Evolutionary conservation across 495 filamentous ascomycete genomes (phyloP), one percentile per base, ranked within the genome.

Genomic region (Penicillium flavigenum): DNA sequence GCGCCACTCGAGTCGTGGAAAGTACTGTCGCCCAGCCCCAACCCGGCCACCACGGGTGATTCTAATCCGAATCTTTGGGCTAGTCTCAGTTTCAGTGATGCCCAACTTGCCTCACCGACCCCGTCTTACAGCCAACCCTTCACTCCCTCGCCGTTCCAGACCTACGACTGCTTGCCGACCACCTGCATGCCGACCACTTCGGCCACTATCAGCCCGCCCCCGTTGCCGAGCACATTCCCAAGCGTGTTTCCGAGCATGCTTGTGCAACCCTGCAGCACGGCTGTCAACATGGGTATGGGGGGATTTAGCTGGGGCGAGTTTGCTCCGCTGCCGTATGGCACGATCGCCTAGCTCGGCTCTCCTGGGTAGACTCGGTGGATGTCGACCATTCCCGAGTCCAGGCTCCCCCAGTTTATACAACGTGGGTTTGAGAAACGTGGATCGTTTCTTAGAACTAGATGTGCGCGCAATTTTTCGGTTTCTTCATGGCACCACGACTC

Each of bases 1-100:
- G 84, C 83, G 45, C 86, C 91, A 11, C 85, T 96, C 61, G 95
- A 98, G 54, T 82, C 91, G 49, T 98, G 93, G 94, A 93, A 88
- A 71, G 87, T 97, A 65, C 79, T 98, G 56, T 87, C 94, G 61
- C 96, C 95, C 54, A 96, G 90, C 65, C 83, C 87, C 49, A 85
- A 85, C 64, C 83, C 90, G 34, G 82, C 86, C 51, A 87, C 86
- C 43, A 81, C 85, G 39, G 81, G 79, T 62, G 90, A 94, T 68
- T 83, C 84, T 52, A 82, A 81, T 57, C 77, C 83, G 32, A 80
- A 87, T 58, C 85, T 95, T 71, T 96, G 93, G 94, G 83, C 89
- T 47, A 86, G 81, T 69, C 84, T 96, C 55, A 81, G 79, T 63
- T 70, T 93, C 71, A 83, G 79, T 73, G 88, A 92, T 56, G 66